A percentile compares a stretch with the other conserved stretches of the same genome.
Evolutionary conservation across 2,329 filamentous ascomycete species (phyloP).

Genomic region (Hysterium pulicare): DNA sequence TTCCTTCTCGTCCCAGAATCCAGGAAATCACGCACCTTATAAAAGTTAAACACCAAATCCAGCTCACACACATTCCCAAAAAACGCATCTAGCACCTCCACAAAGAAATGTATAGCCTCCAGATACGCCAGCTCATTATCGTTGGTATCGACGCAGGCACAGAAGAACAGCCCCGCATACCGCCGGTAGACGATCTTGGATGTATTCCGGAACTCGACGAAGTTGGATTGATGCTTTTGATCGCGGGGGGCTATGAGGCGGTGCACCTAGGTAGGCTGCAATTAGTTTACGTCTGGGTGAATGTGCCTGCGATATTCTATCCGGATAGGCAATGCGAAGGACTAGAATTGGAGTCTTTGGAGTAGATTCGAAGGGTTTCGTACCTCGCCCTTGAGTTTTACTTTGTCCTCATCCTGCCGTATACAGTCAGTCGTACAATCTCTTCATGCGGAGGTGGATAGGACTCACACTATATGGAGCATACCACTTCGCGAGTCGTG

Average conservation of each 20-base stretch:
- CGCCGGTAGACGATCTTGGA: conserved; percentile 95
- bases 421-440: too few species aligned
- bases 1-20: neutral
- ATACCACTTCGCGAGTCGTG: conserved; percentile 98
- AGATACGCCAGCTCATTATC: conserved; percentile 97
- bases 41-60: conserved; percentile 76
- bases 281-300: conserved; percentile 2
- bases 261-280: conserved; percentile 70
- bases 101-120: conserved; percentile 98
- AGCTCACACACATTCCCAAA: conserved; percentile 99
- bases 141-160: conserved; percentile 97
- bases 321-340: too few species aligned
- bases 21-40: conserved; percentile 52
- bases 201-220: conserved; percentile 87
- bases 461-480: conserved; percentile 76
- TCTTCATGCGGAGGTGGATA: neutral
- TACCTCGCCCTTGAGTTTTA: conserved; percentile 97
- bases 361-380: conserved; percentile 21
- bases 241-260: conserved; percentile 95
- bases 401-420: conserved; percentile 85
- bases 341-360: conserved; percentile 3
- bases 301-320: neutral
- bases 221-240: conserved; percentile 99
- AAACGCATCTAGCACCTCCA: conserved; percentile 96
- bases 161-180: conserved; percentile 98